phyloP scores from a whole-genome alignment of 225 moss, liverwort and hornwort genomes.

The Bryoerythrophyllum caledonicum region DNA sequence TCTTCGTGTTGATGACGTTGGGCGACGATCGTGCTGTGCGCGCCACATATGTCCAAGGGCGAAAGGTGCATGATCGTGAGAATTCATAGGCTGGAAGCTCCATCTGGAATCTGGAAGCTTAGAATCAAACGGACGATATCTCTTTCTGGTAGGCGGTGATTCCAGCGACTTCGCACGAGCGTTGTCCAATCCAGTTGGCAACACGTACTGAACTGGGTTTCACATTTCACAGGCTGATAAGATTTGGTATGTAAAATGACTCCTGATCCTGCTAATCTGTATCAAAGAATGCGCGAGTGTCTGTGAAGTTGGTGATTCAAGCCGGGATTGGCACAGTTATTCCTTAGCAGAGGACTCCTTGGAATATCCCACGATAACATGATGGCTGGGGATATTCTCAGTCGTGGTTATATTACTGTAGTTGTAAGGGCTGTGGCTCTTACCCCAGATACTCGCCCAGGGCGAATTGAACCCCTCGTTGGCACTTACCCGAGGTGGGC shows the following conservation, averaged over 20 bases:
- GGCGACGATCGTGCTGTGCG: constrained; percentile 52
- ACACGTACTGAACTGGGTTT: background rate
- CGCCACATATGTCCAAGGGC: constrained; percentile 48
- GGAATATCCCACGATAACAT: too few species aligned
- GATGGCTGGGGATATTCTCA: too few species aligned
- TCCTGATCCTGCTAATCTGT: background rate
- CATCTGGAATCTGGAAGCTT: too few species aligned
- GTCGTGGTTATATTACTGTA: too few species aligned
- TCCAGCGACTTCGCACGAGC: background rate
- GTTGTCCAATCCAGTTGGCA: background rate
- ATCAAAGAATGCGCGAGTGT: background rate
- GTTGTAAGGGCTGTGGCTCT: too few species aligned
- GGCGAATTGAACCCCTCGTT: too few species aligned
- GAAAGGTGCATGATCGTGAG: constrained; percentile 29
- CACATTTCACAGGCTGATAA: background rate
- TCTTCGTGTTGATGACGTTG: constrained; percentile 50
- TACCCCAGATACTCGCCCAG: too few species aligned
- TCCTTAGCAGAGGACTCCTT: too few species aligned
- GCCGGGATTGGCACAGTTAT: too few species aligned
- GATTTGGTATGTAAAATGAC: background rate
- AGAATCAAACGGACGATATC: background rate
- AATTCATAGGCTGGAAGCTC: background rate
- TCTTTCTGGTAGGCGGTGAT: background rate
- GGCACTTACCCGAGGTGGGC: too few species aligned
- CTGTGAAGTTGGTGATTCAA: background rate